Evolutionary conservation across 805 yeast species (phyloP), one percentile per base, ranked within the genome.

Genomic region (Clavispora phyllophila): DNA sequence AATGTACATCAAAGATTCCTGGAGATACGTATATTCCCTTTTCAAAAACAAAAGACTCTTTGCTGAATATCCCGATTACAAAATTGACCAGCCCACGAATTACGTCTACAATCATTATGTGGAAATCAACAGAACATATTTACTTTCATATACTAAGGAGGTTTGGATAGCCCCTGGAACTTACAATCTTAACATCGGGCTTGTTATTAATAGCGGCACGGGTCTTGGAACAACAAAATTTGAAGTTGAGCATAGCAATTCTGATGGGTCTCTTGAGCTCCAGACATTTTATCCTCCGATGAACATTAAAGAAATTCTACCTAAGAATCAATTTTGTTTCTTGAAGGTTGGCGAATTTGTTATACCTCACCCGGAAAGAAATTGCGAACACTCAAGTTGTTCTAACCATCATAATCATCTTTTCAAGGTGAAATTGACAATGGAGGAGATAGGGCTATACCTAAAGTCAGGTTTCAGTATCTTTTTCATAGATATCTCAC

Each of bases 191-290:
- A 70, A 76, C 35, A 68, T 76, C 39, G 82, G 79, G 0, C 54
- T 78, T 20, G 73, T 76, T 6, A 61, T 78, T n/a, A 74, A 75
- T 40, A 72, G 73, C 45, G 78, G 76, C 1, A 62, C 67, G 40
- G 85, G 85, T 0, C 57, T 81, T 22, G 84, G 83, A 2, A 78
- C 83, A 13, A 76, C 81, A 14, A 70, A 72, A 49, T 79, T 80
- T 49, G 76, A 70, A 49, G 63, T 79, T 7, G 53, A 56, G 15
- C 65, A 65, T 43, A 45, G 59, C 25, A 55, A 59, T 20, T 55
- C 55, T 2, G 48, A 57, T 2, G 61, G 61, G 8, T 51, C 61
- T 13, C 54, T 53, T 17, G 46, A 65, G 2, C 45, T 51, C 19
- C 62, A 72, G 40, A 65, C 70, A 1, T 78, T 72, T 44, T 78